phyloP scores from a whole-genome alignment of 805 yeast species.

The Lipomyces yamadae region DNA sequence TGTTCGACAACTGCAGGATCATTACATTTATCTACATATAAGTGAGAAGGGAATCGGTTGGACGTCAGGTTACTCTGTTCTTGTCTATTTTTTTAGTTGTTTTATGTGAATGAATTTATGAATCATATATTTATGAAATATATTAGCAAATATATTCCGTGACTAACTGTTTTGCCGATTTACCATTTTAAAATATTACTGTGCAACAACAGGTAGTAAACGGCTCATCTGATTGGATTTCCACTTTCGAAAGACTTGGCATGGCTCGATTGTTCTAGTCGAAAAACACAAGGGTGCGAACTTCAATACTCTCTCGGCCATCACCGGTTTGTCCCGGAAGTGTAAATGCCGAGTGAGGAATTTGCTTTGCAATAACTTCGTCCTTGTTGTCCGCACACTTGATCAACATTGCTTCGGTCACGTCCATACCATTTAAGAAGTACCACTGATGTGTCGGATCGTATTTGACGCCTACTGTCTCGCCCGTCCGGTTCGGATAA shows the following conservation, averaged over 20 bases:
- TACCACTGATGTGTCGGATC: constrained; percentile 37
- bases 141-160: neutral
- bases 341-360: constrained; percentile 40
- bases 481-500: constrained; percentile 38
- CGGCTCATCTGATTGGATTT: too few relatives aligned
- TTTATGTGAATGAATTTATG: neutral
- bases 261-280: constrained; percentile 9
- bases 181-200: too few relatives aligned
- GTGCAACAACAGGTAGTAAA: too few relatives aligned
- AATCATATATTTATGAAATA: neutral
- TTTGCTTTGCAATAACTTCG: constrained; percentile 36
- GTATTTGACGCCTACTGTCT: constrained; percentile 36
- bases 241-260: too few relatives aligned
- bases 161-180: too few relatives aligned
- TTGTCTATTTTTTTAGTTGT: neutral
- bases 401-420: constrained; percentile 35
- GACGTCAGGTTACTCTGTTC: neutral
- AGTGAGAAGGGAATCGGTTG: neutral
- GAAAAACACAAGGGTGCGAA: constrained; percentile 38
- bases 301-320: constrained; percentile 39
- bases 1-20: neutral
- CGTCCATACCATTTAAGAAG: constrained; percentile 33
- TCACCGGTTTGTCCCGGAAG: constrained; percentile 35
- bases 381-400: constrained; percentile 38
- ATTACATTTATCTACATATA: neutral